Conservation (phyloP, 179 eudicot species). For the Spinacia oleracea region DNA sequence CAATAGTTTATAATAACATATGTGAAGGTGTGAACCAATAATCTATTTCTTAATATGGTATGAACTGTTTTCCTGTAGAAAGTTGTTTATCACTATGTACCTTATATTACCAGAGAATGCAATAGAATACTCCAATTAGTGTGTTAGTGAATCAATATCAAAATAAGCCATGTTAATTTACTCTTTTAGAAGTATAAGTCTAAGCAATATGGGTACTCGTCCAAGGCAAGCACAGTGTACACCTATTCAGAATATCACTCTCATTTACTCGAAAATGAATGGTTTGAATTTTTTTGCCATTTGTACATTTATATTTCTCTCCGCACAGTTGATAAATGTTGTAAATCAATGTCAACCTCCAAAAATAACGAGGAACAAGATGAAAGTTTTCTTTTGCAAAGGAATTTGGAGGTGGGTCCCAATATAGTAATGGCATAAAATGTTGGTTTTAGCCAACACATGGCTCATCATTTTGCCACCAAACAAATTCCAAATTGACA, state of each 20-base stretch:
- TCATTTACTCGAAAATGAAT: not conserved
- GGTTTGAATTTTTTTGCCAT: not conserved
- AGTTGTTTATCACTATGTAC: too few species aligned
- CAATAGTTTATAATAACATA: too few species aligned
- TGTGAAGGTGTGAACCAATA: too few species aligned
- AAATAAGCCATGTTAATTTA: too few species aligned
- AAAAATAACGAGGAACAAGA: not conserved
- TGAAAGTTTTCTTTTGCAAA: not conserved
- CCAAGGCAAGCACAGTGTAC: too few species aligned
- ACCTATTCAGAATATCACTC: not conserved
- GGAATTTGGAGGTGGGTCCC: slow-evolving; percentile 10
- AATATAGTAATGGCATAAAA: slow-evolving; percentile 14
- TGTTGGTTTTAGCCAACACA: slow-evolving; percentile 19
- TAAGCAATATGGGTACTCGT: too few species aligned
- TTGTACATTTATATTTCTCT: not conserved
- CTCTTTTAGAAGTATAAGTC: too few species aligned
- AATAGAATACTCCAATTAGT: too few species aligned
- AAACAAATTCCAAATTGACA: slow-evolving; percentile 31
- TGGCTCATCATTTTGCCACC: slow-evolving; percentile 22
- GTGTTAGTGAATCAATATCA: too few species aligned
- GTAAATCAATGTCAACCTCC: slow-evolving; percentile 11
- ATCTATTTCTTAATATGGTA: too few species aligned
- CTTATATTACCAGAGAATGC: too few species aligned
- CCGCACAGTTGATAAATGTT: not conserved
- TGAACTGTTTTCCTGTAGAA: too few species aligned